phyloP scores from a whole-genome alignment of 352 stramenopile species.

The Thalassiosira livingstoniorum region DNA sequence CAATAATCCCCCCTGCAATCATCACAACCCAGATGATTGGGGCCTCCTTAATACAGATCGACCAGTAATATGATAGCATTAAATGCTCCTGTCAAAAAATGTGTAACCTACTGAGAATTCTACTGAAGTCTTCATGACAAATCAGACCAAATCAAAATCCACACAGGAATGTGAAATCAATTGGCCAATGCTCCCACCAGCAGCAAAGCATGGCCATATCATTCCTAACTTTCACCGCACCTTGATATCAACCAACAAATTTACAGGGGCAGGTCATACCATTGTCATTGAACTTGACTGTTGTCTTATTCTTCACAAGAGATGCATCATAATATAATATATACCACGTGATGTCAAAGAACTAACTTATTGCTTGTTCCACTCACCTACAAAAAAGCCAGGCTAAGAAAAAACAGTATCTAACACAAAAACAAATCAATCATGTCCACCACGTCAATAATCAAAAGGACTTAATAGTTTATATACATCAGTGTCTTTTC shows the following conservation, averaged over 20 bases:
- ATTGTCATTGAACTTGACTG: not conserved
- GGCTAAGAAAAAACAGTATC: not conserved
- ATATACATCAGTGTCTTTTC: slow-evolving; percentile 4
- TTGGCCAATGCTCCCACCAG: not conserved
- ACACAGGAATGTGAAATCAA: not conserved
- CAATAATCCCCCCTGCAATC: no score
- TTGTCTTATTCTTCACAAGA: not conserved
- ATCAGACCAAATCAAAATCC: not conserved
- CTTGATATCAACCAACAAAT: not conserved
- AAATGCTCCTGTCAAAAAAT: not conserved
- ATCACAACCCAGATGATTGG: no score
- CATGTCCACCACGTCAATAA: not conserved
- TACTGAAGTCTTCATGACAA: not conserved
- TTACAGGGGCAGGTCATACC: no score
- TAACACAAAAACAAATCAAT: not conserved
- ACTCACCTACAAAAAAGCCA: not conserved
- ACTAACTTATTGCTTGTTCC: not conserved
- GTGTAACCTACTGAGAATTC: not conserved
- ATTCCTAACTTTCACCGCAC: not conserved
- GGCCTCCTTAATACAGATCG: no score
- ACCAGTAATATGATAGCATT: not conserved
- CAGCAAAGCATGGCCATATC: not conserved
- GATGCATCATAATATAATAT: not conserved
- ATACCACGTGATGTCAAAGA: not conserved
- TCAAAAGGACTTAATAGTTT: not conserved